Conservation (phyloP, 768 basidiomycete genomes). For the Leucocoprinus leucothites region DNA sequence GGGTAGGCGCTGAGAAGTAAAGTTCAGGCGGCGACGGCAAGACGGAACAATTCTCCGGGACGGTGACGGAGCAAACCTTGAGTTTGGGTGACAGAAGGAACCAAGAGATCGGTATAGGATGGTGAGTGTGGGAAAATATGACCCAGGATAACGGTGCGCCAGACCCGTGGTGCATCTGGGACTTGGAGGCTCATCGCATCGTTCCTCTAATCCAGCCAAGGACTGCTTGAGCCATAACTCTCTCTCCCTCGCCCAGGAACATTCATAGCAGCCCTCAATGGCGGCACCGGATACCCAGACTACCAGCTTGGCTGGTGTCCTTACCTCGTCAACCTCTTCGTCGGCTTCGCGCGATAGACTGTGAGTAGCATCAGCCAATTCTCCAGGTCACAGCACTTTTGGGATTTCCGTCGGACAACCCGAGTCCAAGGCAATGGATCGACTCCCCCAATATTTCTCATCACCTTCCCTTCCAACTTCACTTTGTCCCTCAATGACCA, state of each 20-base stretch:
- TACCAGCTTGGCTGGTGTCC: neutral
- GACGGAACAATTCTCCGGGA: neutral
- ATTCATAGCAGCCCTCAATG: neutral
- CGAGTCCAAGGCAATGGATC: slow-evolving; percentile 11
- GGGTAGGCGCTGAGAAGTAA: neutral
- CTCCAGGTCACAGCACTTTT: neutral
- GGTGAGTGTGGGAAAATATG: neutral
- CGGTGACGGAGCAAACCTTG: slow-evolving; percentile 1
- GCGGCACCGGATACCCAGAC: neutral
- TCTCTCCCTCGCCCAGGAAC: neutral
- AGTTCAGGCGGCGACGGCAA: neutral
- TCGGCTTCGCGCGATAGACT: slow-evolving; percentile 2
- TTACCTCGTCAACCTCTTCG: neutral
- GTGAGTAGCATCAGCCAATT: slow-evolving; percentile 2
- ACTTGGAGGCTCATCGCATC: neutral
- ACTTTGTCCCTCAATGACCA: slow-evolving; percentile 13
- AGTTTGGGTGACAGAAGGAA: neutral
- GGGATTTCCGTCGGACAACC: slow-evolving; percentile 1
- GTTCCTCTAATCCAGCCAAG: neutral
- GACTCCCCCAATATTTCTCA: neutral
- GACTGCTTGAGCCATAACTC: neutral
- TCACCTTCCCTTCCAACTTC: slow-evolving; percentile 1
- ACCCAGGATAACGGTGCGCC: neutral
- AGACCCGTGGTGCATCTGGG: neutral
- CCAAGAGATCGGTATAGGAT: neutral